Evolutionary conservation across 257 asterid genomes (phyloP).

Genomic region (Primulina eburnea): DNA sequence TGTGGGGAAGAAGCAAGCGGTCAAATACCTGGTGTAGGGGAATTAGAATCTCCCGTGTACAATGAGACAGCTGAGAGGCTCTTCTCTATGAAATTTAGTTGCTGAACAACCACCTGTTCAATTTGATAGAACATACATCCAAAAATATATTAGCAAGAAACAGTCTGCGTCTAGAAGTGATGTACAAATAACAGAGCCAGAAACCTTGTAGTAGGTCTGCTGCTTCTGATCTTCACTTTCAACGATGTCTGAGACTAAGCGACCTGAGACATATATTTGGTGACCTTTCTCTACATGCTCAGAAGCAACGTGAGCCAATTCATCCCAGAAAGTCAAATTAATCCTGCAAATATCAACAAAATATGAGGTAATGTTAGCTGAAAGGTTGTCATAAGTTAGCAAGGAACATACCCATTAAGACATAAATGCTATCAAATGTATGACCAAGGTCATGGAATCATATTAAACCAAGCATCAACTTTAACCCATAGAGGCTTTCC

Average conservation of each 20-base stretch:
- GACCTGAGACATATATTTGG: constrained; percentile 79
- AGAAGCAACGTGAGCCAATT: constrained; percentile 67
- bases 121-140: constrained; percentile 17
- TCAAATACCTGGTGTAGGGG: constrained; percentile 37
- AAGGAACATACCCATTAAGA: constrained; percentile 2
- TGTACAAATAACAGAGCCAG: constrained; percentile 9
- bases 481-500: neutral
- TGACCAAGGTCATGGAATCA: neutral
- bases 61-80: constrained; percentile 43
- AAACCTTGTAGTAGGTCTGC: constrained; percentile 85
- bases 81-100: constrained; percentile 73
- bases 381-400: neutral
- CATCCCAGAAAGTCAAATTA: constrained; percentile 84
- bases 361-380: constrained; percentile 13
- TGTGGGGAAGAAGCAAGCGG: neutral
- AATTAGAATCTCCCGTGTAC: constrained; percentile 58
- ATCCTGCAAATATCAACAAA: constrained; percentile 50
- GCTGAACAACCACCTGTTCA: constrained; percentile 81
- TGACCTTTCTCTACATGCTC: constrained; percentile 89
- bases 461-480: neutral
- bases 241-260: constrained; percentile 74
- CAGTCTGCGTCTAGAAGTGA: constrained; percentile 12
- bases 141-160: neutral
- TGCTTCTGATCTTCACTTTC: constrained; percentile 83
- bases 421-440: constrained; percentile 3